Base-by-base conservation (phyloP, 2,329 filamentous ascomycete species). In the Scedosporium boydii region DNA sequence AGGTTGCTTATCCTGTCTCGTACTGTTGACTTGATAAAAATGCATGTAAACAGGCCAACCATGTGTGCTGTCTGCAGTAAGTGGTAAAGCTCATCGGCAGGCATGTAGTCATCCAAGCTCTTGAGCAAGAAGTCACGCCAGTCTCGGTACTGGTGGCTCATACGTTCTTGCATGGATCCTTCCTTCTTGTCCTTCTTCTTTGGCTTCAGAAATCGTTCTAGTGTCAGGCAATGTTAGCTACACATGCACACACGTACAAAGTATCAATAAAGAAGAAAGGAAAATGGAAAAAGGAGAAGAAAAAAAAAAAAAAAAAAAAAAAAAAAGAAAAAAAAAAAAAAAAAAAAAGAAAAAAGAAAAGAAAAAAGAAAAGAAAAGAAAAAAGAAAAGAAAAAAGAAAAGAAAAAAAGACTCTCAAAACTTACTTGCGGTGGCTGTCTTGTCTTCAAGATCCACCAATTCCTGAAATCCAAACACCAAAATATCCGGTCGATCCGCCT, bases 401-500 rank as follows among this genome's bases (percentile, higher is more conserved):
- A 9, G 14, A 55, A 63, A 10, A 23, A n/a, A n/a, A 7, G 18
- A 3, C 58, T 26, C 18, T 18, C 38, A 7, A 60, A 63, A 80
- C 82, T 70, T 74, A 86, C 86, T 97, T n/a, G 95, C 95, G 23
- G 93, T 98, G 59, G 96, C 89, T 67, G 93, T 96, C 77, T 98
- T 98, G 76, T 99, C 91, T 73, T 99, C 95, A 6, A 99, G 80
- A 70, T 99, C 95, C 3, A 99, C 95, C n/a, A 99, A 82, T 74
- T 99, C 95, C 74, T 99, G 95, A 73, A 99, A 99, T 1, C 93
- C 93, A 78, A 99, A 99, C 0, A 98, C 85, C 2, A 98, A 77
- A 59, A 99, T 92, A 68, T 98, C 95, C 0, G 95, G 91, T 6
- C 89, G 86, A 46, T 88, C 83, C 65, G 89, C 87, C n/a, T 83